Evolutionary conservation across 306 rosid species (phyloP), one percentile per base, ranked within the genome.

Genomic region (Astragalus glycyphyllos): DNA sequence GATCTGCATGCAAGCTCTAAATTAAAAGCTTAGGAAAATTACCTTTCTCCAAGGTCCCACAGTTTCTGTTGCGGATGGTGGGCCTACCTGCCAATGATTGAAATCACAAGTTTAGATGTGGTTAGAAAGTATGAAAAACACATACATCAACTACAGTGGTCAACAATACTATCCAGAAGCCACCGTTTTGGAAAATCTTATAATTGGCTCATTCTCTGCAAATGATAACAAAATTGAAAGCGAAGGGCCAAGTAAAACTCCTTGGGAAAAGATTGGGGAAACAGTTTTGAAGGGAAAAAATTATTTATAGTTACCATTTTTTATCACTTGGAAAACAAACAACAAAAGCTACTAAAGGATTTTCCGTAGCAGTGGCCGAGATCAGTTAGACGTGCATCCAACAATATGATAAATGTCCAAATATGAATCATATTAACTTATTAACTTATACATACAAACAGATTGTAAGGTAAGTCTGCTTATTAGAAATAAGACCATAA

Each of bases 31-130:
- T 15, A 37, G 57, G 45, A 41, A 70, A 41, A 47, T 78, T 85
- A 91, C 99, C 97, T 91, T 95, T 80, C 99, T 84, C 99, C 99
- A 95, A 71, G 99, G 97, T 84, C 99, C 99, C 67, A 91, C 86
- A 2, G 96, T 81, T 48, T 97, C 88, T 37, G 83, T 82, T 79
- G 72, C 26, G 40, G 96, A 89, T 46, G 96, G 97, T 61, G 92
- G 82, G 55, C 85, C 96, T 41, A 95, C 84, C 97, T 91, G 73
- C 60, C 73, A 79, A 76, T 54, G 72, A 49, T 59, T 8, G 38
- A 69, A 65, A 71, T 69, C 53, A 14, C 57, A 50, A 53, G 67
- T 56, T 79, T 40, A 72, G 65, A 48, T 66, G 46, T 51, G 54
- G 60, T 66, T 31, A 41, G 68, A 35, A 50, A 77, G 44, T 35